phyloP scores from a whole-genome alignment of 2,329 filamentous ascomycete species.

The Fusarium buxicola region DNA sequence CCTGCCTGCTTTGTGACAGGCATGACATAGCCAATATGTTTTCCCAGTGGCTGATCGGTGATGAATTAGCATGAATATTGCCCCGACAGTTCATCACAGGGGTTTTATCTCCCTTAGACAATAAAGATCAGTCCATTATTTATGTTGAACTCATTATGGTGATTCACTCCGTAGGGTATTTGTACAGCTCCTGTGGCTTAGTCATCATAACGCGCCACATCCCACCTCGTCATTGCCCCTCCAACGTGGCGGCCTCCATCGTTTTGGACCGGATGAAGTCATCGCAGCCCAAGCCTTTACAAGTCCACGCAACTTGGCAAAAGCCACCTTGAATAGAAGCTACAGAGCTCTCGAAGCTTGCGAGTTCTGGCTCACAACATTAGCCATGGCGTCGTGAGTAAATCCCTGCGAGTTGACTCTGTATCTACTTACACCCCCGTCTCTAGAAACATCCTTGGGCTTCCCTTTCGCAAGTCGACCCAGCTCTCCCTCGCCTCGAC shows the following conservation, averaged over 20 bases:
- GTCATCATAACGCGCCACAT: slow-evolving; percentile 22
- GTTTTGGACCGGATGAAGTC: slow-evolving; percentile 39
- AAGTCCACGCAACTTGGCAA: slow-evolving; percentile 11
- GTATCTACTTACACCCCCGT: slow-evolving; percentile 32
- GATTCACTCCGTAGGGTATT: slow-evolving; percentile 13
- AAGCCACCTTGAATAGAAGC: slow-evolving; percentile 10
- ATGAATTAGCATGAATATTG: no score
- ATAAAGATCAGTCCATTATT: not conserved
- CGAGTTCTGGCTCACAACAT: slow-evolving; percentile 18
- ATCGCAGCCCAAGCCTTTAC: slow-evolving; percentile 34
- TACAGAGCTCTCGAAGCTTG: slow-evolving; percentile 3
- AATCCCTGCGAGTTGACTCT: no score
- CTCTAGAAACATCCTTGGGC: slow-evolving; percentile 72
- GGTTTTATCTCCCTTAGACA: no score
- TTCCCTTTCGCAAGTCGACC: slow-evolving; percentile 90
- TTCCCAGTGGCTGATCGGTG: no score
- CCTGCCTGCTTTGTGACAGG: no score
- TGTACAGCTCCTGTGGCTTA: not conserved
- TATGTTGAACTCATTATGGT: not conserved
- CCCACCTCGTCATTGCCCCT: slow-evolving; percentile 39
- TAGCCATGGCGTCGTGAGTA: slow-evolving; percentile 47
- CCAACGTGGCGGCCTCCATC: slow-evolving; percentile 35
- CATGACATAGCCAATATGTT: no score
- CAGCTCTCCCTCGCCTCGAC: slow-evolving; percentile 81
- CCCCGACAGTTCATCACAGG: no score